Evolutionary conservation across 441 rosid species (phyloP).

Genomic region (Macaranga tanarius): DNA sequence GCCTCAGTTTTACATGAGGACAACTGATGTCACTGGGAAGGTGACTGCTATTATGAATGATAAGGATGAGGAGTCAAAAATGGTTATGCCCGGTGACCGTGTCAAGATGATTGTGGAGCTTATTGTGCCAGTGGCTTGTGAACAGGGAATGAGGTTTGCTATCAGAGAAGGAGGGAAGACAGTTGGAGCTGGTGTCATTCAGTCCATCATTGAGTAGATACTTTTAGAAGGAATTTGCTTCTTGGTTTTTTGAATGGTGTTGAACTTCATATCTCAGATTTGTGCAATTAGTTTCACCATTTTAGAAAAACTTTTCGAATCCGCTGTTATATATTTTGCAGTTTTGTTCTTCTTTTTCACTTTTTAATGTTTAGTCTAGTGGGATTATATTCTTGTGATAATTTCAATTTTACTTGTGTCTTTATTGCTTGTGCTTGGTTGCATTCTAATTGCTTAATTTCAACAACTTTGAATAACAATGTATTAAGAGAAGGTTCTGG

Average conservation of each 20-base stretch:
- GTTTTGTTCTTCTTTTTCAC: conserved; percentile 35
- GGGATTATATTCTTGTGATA: conserved; percentile 32
- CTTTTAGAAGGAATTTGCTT: conserved; percentile 2
- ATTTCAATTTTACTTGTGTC: conserved; percentile 23
- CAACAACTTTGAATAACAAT: conserved; percentile 5
- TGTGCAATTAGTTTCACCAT: conserved; percentile 42
- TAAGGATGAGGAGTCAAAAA: conserved; percentile 91
- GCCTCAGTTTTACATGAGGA: conserved; percentile 96
- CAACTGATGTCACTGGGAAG: conserved; percentile 86
- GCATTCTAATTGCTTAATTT: conserved; percentile 12
- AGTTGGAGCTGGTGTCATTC: conserved; percentile 94
- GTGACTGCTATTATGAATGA: conserved; percentile 81
- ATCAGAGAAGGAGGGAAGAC: conserved; percentile 98
- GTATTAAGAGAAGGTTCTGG: conserved; percentile 2
- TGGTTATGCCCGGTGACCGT: conserved; percentile 98
- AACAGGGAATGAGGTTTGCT: conserved; percentile 98
- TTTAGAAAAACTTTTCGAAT: conserved; percentile 29
- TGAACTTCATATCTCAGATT: conserved; percentile 36
- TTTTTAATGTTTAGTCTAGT: conserved; percentile 29
- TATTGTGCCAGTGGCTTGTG: conserved; percentile 93
- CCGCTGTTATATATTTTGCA: conserved; percentile 41
- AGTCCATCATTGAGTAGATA: conserved; percentile 66
- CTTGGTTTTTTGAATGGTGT: conserved; percentile 36
- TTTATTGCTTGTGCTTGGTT: conserved; percentile 16
- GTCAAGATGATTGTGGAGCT: conserved; percentile 96